Percentiles rank a stretch among this genome's conserved stretches.
Conservation (phyloP, 495 filamentous ascomycete genomes). For the Massariosphaeria phaeospora region DNA sequence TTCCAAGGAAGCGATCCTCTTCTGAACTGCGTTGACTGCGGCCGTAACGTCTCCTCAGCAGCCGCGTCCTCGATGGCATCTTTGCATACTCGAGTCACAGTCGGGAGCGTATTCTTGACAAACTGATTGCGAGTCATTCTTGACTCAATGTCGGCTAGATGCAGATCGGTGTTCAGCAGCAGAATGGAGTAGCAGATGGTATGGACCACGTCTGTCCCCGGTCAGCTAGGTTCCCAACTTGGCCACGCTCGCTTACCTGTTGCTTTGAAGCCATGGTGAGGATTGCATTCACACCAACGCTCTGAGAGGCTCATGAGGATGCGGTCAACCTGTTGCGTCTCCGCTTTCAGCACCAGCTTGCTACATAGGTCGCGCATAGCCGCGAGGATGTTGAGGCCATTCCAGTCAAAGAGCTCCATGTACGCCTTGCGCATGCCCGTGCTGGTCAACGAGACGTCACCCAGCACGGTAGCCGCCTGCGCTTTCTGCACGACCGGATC, state of each 20-base stretch:
- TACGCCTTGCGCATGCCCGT: constrained; percentile 71
- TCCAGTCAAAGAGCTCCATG: constrained; percentile 87
- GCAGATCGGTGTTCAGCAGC: constrained; percentile 91
- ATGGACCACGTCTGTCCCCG: constrained; percentile 71
- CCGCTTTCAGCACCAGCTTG: constrained; percentile 78
- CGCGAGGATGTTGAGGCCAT: constrained; percentile 71
- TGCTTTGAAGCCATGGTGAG: constrained; percentile 88
- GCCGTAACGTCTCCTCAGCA: constrained; percentile 57
- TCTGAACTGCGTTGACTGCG: constrained; percentile 45
- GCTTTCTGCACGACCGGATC: constrained; percentile 72
- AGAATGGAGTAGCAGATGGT: constrained; percentile 96
- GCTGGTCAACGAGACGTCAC: constrained; percentile 64
- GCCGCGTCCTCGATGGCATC: constrained; percentile 66
- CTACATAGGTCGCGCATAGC: constrained; percentile 76
- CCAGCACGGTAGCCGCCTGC: constrained; percentile 83
- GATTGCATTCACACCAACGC: constrained; percentile 92
- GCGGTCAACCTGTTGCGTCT: constrained; percentile 95
- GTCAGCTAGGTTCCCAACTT: constrained; percentile 8
- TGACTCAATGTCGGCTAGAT: constrained; percentile 86
- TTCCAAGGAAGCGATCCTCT: constrained; percentile 37
- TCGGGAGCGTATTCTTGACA: constrained; percentile 93
- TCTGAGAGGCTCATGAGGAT: constrained; percentile 83
- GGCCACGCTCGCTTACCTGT: constrained; percentile 53
- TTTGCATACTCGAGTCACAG: constrained; percentile 67
- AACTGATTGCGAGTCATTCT: constrained; percentile 96